These are phyloP conservation scores for Lepidium africanum DNA, from an alignment of 345 rosid genomes.

Conservation along the genomic window DNA sequence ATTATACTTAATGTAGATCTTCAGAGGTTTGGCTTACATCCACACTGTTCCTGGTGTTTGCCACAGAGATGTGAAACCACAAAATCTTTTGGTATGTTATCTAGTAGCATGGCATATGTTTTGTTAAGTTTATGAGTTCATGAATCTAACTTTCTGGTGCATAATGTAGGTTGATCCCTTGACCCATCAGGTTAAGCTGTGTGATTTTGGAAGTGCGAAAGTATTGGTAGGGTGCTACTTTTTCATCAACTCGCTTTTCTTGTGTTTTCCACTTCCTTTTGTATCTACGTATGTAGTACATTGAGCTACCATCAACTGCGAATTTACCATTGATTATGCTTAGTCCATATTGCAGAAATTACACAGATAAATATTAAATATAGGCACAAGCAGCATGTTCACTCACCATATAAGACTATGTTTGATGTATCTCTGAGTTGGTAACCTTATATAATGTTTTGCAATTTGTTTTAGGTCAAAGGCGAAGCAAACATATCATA, in stretches of 20 bases:
- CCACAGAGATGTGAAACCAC: conserved; percentile 92
- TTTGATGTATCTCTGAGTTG: background rate
- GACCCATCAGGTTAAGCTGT: conserved; percentile 72
- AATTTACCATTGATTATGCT: background rate
- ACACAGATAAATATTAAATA: background rate
- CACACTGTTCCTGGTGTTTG: conserved; percentile 76
- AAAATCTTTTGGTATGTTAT: conserved; percentile 68
- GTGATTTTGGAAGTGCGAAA: conserved; percentile 84
- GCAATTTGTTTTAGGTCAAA: conserved; percentile 39
- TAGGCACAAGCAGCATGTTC: background rate
- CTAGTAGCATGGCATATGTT: background rate
- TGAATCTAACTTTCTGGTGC: conserved; percentile 8
- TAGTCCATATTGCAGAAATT: background rate
- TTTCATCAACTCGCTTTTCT: background rate
- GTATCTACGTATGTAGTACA: background rate
- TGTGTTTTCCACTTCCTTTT: background rate
- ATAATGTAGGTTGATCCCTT: conserved; percentile 62
- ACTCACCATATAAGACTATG: background rate
- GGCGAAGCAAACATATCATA: conserved; percentile 79
- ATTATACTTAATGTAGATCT: conserved; percentile 45
- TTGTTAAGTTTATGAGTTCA: background rate
- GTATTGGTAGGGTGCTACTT: conserved; percentile 39
- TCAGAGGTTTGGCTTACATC: conserved; percentile 51
- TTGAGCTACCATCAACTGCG: background rate
- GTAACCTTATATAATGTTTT: background rate